Base-by-base conservation (phyloP, 2,329 filamentous ascomycete genomes). In the Aquanectria penicillioides region DNA sequence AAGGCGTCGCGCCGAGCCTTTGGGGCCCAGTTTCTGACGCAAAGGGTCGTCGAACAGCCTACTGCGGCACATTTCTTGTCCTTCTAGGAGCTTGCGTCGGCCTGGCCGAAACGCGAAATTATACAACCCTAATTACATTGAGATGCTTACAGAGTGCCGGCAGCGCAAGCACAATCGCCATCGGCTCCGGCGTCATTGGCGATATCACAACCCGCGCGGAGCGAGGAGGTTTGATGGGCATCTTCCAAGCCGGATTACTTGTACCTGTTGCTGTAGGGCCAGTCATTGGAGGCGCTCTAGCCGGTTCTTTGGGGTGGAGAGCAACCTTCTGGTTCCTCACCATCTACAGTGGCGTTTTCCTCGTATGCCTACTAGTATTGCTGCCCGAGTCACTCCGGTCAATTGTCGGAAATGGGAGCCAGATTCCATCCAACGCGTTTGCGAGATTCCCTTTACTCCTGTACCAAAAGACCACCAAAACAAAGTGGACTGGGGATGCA, bases 1-100 rank as follows among this genome's bases (percentile, higher is more conserved):
- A 86, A 73, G 85, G 79, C 3, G 62, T 87, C 1, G 80, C 83
- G 0, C 85, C 85, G 0, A 78, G 77, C 20, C 71, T 86, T 34
- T 77, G 83, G 62, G 83, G 81, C 0, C 78, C 79, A 12, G 69
- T 85, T 8, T 80, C 81, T 1, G 82, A 85, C 61, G 71, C 72
- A 0, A 60, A 78, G 6, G 82, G 82, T 0, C 75, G 82, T 3
- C 75, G 82, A 12, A 71, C 74, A 0, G 75, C 79, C n/a, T 82
- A 80, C 54, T 73, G 77, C 12, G 75, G 74, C 20, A 80, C 80
- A 2, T 80, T 85, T 28, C 26, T 73, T 18, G 76, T 84, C 6
- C 84, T 83, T 52, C 73, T 83, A 1, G 57, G 75, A 7, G 74
- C 82, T 2, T 84, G 82, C 47, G 71, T 84, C 10, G 77, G 71